These are phyloP conservation scores for Macrolepiota dolichaula DNA, from an alignment of 768 basidiomycete genomes.

Conservation along the genomic window DNA sequence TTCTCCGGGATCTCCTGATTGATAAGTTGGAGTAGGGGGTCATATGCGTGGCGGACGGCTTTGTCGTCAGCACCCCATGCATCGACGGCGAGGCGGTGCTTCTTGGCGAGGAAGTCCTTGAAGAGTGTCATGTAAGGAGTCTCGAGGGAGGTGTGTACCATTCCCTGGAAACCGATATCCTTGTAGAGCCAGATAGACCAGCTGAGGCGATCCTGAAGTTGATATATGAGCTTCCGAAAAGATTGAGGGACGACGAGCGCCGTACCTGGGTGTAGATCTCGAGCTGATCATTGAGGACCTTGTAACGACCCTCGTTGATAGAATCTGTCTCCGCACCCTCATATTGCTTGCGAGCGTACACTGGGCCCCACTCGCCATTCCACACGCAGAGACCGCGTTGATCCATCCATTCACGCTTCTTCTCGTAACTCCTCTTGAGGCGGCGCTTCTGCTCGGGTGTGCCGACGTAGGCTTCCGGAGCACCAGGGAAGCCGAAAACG, in stretches of 20 bases:
- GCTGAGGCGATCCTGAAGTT: conserved; percentile 53
- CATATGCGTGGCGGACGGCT: conserved; percentile 53
- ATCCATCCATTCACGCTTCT: conserved; percentile 79
- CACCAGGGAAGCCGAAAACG: conserved; percentile 65
- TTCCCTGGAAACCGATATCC: conserved; percentile 84
- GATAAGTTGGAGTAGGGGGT: conserved; percentile 64
- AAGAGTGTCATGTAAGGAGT: conserved; percentile 73
- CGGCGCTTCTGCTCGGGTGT: conserved; percentile 49
- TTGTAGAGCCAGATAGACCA: conserved; percentile 92
- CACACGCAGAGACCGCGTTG: conserved; percentile 60
- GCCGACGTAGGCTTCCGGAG: conserved; percentile 51
- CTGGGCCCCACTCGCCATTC: conserved; percentile 86
- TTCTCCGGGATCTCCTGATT: conserved; percentile 47
- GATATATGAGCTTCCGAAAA: neutral
- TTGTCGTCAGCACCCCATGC: conserved; percentile 73
- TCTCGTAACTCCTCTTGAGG: conserved; percentile 57
- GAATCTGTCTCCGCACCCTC: conserved; percentile 56
- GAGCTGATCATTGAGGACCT: conserved; percentile 71
- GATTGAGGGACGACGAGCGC: neutral
- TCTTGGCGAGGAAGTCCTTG: conserved; percentile 67
- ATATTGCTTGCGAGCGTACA: conserved; percentile 64
- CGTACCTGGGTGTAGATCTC: conserved; percentile 62
- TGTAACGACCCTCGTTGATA: conserved; percentile 65
- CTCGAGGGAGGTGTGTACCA: conserved; percentile 69
- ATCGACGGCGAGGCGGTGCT: conserved; percentile 74